Evolutionary conservation across 1,284 basidiomycete genomes (phyloP).

Genomic region (Tranzscheliella williamsii): DNA sequence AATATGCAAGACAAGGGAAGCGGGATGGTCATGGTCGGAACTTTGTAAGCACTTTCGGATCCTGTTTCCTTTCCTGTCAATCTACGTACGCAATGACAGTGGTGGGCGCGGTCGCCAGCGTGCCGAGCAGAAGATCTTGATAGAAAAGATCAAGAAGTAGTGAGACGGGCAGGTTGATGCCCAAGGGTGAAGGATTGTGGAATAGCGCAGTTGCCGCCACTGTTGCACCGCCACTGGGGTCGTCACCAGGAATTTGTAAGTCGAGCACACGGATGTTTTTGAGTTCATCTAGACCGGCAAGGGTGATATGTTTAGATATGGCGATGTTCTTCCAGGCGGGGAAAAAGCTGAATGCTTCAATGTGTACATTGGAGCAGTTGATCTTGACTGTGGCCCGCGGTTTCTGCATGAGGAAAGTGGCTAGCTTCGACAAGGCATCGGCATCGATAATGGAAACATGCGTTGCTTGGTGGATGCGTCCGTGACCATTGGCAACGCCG

Average conservation of each 20-base stretch:
- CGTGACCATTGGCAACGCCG: no score
- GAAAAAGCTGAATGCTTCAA: slow-evolving; percentile 67
- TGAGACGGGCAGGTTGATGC: slow-evolving; percentile 71
- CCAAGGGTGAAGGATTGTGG: slow-evolving; percentile 73
- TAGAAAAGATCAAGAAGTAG: no score
- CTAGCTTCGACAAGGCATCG: no score
- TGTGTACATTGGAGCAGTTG: slow-evolving; percentile 67
- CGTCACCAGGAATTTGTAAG: slow-evolving; percentile 72
- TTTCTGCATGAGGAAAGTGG: slow-evolving; percentile 67
- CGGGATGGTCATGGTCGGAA: no score
- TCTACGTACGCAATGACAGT: no score
- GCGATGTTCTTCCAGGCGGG: slow-evolving; percentile 38
- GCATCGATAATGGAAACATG: no score
- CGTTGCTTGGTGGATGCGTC: no score
- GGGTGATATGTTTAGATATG: slow-evolving; percentile 36
- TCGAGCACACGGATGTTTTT: slow-evolving; percentile 68
- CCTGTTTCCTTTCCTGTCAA: no score
- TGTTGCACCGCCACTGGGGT: slow-evolving; percentile 71
- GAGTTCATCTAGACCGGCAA: slow-evolving; percentile 70
- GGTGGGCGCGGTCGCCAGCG: no score
- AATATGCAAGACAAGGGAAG: no score
- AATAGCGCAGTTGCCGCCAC: slow-evolving; percentile 68
- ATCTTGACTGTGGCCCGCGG: slow-evolving; percentile 73
- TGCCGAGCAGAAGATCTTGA: no score
- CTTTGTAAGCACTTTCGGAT: no score